Conservation (phyloP, 805 yeast species). For the Kluyveromyces aestuarii region DNA sequence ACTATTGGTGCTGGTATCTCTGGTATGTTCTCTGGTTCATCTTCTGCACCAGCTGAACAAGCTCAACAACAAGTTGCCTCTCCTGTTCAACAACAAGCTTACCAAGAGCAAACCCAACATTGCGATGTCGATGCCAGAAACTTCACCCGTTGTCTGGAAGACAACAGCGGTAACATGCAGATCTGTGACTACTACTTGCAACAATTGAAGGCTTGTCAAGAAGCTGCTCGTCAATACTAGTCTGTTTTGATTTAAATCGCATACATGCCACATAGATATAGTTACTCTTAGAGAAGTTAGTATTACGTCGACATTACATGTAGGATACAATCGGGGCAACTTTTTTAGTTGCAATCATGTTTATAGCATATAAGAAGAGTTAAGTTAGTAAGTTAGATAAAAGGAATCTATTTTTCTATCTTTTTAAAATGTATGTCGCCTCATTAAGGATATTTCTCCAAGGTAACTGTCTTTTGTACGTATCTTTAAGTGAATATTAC, state of each 20-base stretch:
- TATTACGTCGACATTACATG: neutral
- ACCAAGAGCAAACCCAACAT: slow-evolving; percentile 39
- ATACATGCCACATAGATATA: neutral
- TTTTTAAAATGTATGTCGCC: no score
- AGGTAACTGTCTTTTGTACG: no score
- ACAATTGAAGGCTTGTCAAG: slow-evolving; percentile 96
- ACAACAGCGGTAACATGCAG: slow-evolving; percentile 92
- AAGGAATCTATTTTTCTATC: neutral
- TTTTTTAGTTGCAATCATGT: neutral
- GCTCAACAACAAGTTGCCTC: slow-evolving; percentile 34
- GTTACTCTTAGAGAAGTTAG: neutral
- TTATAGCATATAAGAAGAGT: neutral
- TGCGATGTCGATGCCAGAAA: slow-evolving; percentile 93
- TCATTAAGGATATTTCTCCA: no score
- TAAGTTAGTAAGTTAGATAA: neutral
- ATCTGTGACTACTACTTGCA: slow-evolving; percentile 94
- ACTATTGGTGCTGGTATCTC: slow-evolving; percentile 92
- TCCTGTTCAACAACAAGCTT: slow-evolving; percentile 23
- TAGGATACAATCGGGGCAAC: neutral
- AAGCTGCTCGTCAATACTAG: slow-evolving; percentile 78
- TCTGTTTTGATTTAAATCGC: neutral
- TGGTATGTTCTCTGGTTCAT: slow-evolving; percentile 76
- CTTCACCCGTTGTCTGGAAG: slow-evolving; percentile 92
- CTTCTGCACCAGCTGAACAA: slow-evolving; percentile 39
- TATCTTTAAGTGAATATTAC: no score